Evolutionary conservation across 2,329 filamentous ascomycete genomes (phyloP).

Genomic region (Metarhizium guizhouense): DNA sequence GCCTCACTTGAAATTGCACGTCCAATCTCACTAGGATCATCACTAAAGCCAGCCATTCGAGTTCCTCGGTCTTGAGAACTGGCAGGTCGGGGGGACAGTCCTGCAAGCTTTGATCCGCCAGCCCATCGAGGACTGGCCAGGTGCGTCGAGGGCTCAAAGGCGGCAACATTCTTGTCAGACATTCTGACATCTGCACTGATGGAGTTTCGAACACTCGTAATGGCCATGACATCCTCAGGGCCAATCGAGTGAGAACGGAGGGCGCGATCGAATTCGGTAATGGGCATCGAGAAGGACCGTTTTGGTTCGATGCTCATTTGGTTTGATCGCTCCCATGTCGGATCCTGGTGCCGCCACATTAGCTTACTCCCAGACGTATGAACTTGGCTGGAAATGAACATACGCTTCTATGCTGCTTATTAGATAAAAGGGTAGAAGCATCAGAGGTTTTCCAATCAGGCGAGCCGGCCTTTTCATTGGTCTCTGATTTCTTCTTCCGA

Average conservation of each 20-base stretch:
- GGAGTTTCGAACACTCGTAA: slow-evolving; percentile 46
- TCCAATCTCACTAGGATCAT: slow-evolving; percentile 48
- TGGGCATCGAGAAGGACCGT: slow-evolving; percentile 49
- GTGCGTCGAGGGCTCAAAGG: slow-evolving; percentile 1
- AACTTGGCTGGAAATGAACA: slow-evolving; percentile 17
- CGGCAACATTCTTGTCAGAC: slow-evolving; percentile 12
- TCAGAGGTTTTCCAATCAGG: background rate
- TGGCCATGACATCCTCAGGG: slow-evolving; percentile 43
- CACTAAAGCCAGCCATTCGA: slow-evolving; percentile 24
- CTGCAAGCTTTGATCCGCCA: slow-evolving; percentile 35
- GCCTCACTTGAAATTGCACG: slow-evolving; percentile 51
- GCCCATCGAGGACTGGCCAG: slow-evolving; percentile 18
- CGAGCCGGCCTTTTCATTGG: background rate
- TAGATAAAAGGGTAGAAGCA: background rate
- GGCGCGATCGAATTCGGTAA: slow-evolving; percentile 52
- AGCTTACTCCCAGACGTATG: background rate
- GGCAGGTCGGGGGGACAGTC: slow-evolving; percentile 52
- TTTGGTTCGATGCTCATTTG: slow-evolving; percentile 32
- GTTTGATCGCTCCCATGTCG: slow-evolving; percentile 30
- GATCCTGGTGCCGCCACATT: slow-evolving; percentile 9
- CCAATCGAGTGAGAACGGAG: slow-evolving; percentile 53
- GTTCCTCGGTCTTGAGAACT: slow-evolving; percentile 46
- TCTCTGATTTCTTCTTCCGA: slow-evolving; percentile 40
- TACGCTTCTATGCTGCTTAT: slow-evolving; percentile 38
- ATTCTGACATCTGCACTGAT: slow-evolving; percentile 35